Percentiles rank a stretch among this genome's conserved stretches.
Evolutionary conservation across 768 basidiomycete species (phyloP).

Genomic region (Russula sp.): DNA sequence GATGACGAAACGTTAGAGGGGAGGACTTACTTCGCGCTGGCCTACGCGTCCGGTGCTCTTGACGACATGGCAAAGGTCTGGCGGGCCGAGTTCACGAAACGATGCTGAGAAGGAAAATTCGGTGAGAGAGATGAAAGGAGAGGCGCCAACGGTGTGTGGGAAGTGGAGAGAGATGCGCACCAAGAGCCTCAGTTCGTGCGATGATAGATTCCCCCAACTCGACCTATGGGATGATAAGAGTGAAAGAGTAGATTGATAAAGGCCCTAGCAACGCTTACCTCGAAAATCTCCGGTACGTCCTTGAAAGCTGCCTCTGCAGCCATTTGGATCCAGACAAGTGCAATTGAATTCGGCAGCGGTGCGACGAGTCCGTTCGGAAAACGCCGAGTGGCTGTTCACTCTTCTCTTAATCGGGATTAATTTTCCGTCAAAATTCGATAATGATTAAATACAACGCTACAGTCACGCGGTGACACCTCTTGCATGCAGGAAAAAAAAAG

Average conservation of each 20-base stretch:
- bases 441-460: no score
- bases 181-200: conserved; percentile 85
- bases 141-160: conserved; percentile 1
- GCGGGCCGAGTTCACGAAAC: conserved; percentile 95
- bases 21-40: conserved; percentile 70
- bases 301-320: conserved; percentile 68
- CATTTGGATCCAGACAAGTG: conserved; percentile 4
- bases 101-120: conserved; percentile 48
- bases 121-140: not conserved
- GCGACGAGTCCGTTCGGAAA: conserved; percentile 18
- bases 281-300: conserved; percentile 95
- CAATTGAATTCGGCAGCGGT: not conserved
- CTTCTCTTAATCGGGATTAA: not conserved
- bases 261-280: conserved; percentile 43
- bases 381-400: not conserved
- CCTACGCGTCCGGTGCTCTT: conserved; percentile 83
- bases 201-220: conserved; percentile 86
- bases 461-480: no score
- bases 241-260: not conserved
- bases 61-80: conserved; percentile 92
- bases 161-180: conserved; percentile 41
- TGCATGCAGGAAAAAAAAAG: no score
- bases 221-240: conserved; percentile 40
- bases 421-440: no score
- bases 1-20: not conserved